Percentiles rank a stretch among this genome's conserved stretches.
phyloP scores from a whole-genome alignment of 768 basidiomycete genomes.

The Mycena alexandri region DNA sequence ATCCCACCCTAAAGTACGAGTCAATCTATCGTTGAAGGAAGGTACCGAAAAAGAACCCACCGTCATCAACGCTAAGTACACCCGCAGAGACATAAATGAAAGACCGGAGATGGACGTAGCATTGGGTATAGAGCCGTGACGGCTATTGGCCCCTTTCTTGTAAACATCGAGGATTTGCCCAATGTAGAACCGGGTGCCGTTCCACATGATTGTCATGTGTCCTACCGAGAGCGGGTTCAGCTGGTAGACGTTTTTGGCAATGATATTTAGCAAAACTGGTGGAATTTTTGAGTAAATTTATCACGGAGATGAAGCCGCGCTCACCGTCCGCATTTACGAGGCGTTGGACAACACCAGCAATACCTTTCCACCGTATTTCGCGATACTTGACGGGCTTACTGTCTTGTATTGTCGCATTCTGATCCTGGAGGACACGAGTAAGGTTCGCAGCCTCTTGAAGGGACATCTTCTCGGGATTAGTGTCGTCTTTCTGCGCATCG shows the following conservation, averaged over 20 bases:
- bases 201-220: constrained; percentile 29
- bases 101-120: constrained; percentile 14
- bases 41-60: no score
- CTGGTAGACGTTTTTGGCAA: constrained; percentile 22
- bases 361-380: constrained; percentile 26
- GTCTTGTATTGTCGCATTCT: constrained; percentile 10
- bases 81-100: constrained; percentile 15
- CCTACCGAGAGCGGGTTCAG: constrained; percentile 30
- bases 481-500: not conserved
- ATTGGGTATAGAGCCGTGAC: constrained; percentile 19
- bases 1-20: no score
- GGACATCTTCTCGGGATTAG: constrained; percentile 22
- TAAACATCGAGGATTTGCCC: constrained; percentile 36
- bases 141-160: constrained; percentile 29
- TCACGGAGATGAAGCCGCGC: not conserved
- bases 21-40: no score
- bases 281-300: not conserved
- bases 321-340: not conserved
- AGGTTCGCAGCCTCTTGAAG: constrained; percentile 34
- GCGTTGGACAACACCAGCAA: not conserved
- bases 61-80: no score
- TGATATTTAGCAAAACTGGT: constrained; percentile 28
- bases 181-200: constrained; percentile 28
- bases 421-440: constrained; percentile 26
- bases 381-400: constrained; percentile 11